These are phyloP conservation scores for Yamadazyma taylorii DNA, from an alignment of 1,139 yeast genomes.

Conservation along the genomic window DNA sequence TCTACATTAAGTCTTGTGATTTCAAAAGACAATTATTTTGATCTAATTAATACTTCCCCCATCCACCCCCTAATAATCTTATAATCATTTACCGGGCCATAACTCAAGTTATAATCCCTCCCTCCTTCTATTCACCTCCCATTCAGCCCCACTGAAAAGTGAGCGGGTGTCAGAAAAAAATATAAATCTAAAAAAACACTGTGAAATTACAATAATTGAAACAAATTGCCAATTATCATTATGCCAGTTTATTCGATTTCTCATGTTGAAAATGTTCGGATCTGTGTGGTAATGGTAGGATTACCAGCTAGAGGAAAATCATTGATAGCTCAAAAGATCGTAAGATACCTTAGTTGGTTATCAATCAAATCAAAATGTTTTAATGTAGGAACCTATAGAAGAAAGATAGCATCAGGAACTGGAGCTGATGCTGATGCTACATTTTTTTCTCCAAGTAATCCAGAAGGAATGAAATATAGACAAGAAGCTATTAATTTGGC, in stretches of 20 bases:
- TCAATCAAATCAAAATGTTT: conserved; percentile 85
- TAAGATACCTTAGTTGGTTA: conserved; percentile 88
- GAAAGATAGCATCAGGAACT: conserved; percentile 46
- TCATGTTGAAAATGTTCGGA: conserved; percentile 67
- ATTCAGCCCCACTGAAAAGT: not conserved
- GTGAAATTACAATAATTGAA: too few species aligned
- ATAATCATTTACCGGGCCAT: too few species aligned
- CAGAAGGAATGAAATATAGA: conserved; percentile 61
- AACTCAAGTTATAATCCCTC: too few species aligned
- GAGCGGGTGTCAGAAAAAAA: not conserved
- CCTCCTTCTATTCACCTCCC: too few species aligned
- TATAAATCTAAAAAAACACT: not conserved
- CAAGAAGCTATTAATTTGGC: conserved; percentile 73
- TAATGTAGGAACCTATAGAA: conserved; percentile 84
- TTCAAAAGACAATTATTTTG: too few species aligned
- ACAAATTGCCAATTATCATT: too few species aligned
- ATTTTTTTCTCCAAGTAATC: conserved; percentile 72
- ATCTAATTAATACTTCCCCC: too few species aligned
- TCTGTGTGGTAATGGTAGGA: conserved; percentile 78
- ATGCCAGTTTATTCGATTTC: conserved; percentile 79
- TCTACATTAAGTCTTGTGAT: too few species aligned
- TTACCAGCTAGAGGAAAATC: conserved; percentile 74
- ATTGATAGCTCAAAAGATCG: conserved; percentile 80
- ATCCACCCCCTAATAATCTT: too few species aligned
- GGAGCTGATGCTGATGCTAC: conserved; percentile 48